Base-by-base conservation (phyloP, 2,329 filamentous ascomycete genomes). In the Aspergillus persii region DNA sequence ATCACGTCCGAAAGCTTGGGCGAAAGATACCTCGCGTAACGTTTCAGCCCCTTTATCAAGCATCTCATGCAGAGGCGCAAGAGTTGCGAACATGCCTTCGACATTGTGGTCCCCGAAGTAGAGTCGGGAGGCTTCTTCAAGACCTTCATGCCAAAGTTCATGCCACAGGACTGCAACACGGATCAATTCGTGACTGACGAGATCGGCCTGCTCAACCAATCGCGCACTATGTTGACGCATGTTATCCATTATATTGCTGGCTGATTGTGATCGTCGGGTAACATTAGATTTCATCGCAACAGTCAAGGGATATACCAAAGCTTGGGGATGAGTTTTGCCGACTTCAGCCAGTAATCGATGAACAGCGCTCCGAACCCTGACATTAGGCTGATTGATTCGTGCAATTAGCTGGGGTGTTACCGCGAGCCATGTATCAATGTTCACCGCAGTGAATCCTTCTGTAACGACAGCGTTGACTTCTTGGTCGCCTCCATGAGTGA, bases 41-140 rank as follows among this genome's bases (percentile, higher is more conserved):
- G 95, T 99, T 77, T 97, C 91, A 0, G 95, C 92, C 0, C 95
- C 95, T 69, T 86, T 89, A 70, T 96, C 93, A 47, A 99, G 84
- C 80, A 95, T 89, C 47, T 93, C 91, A 73, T 99, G 95, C 27
- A 99, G 82, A 6, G 96, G 96, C 53, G 90, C 90, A 4, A 99
- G 85, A 0, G 91, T 93, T 9, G 87, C 85, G 74, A 99, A 95
- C 95, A 99, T 99, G 70, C 94, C 96, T 61, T 97, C 91, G 49
- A 98, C 95, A 74, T 99, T 96, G 70, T 96, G 90, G 69, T 98
- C 94, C 60, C 94, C 95, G 76, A 99, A 99, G 81, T 98, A 99
- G 18, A 99, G 81, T 55, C 95, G 86, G 33, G 92, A 97, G 1
- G 95, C 96, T 79, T 99, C 96, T 76, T 99, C 95, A 15, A 99